Conservation (phyloP, 371 early-diverging fungal species). For the Mucor circinelloides region DNA sequence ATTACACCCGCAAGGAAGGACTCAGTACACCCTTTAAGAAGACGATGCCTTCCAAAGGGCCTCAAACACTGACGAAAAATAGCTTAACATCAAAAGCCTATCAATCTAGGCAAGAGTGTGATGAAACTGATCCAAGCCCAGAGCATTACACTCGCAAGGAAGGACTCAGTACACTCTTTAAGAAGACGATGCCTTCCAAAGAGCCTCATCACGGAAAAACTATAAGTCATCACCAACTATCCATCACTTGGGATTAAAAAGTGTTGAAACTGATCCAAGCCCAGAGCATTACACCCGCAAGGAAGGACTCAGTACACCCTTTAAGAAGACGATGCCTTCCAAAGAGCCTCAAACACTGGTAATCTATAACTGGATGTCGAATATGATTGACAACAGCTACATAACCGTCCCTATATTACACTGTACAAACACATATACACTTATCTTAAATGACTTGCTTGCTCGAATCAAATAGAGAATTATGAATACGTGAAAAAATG, state of each 20-base stretch:
- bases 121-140: slow-evolving; percentile 16
- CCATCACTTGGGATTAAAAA: slow-evolving; percentile 6
- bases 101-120: slow-evolving; percentile 5
- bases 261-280: slow-evolving; percentile 16
- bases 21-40: slow-evolving; percentile 15
- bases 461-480: slow-evolving; percentile 8
- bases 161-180: slow-evolving; percentile 10
- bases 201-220: slow-evolving; percentile 8
- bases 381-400: slow-evolving; percentile 7
- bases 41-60: slow-evolving; percentile 13
- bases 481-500: slow-evolving; percentile 7
- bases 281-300: slow-evolving; percentile 13
- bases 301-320: slow-evolving; percentile 14
- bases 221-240: slow-evolving; percentile 2
- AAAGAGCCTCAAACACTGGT: slow-evolving; percentile 13
- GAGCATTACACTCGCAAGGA: too few species aligned
- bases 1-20: slow-evolving; percentile 13
- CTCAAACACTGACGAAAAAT: slow-evolving; percentile 10
- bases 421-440: slow-evolving; percentile 7
- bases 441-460: slow-evolving; percentile 17
- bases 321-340: slow-evolving; percentile 15
- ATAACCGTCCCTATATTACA: slow-evolving; percentile 12
- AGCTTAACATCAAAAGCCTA: slow-evolving; percentile 5
- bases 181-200: slow-evolving; percentile 14
- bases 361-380: too few species aligned